Evolutionary conservation across 2,329 filamentous ascomycete genomes (phyloP), one percentile per base, ranked within the genome.

Genomic region (Xylariaceae sp.): DNA sequence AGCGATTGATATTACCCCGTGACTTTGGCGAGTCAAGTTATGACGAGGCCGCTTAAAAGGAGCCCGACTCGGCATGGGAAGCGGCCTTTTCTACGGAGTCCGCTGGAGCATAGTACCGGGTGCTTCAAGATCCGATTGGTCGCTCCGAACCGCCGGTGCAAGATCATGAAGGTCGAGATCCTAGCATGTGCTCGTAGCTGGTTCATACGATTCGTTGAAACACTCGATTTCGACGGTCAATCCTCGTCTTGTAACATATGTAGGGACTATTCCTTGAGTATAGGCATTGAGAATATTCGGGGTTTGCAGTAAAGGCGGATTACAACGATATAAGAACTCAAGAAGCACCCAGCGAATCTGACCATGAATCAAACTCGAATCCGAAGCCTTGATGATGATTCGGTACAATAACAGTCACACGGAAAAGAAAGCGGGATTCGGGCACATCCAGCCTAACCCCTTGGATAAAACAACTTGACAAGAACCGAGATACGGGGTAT

Each of bases 401-500:
- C 67, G 79, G 55, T 88, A 78, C 70, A 86, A 86, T 67, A 71
- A 78, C 57, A 77, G 79, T 49, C 85, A 89, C 59, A 77, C 80
- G 44, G 85, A 83, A 78, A 74, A 1, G 86, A 90, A 71, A 87
- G 87, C 26, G 87, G 86, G 2, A 69, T 78, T 80, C 85, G 0
- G 77, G 76, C 40, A 74, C 80, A 2, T 58, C 85, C 86, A 0
- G 86, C 84, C 1, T 89, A 86, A 62, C 75, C 74, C 49, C 85
- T 83, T 0, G 87, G 88, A 1, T 87, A 92, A 68, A 87, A 91
- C 59, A 80, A 80, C 6, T 86, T 91, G 73, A 85, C 12, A 84
- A 82, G 0, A 84, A 81, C 0, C 2, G 78, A 74, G 30, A 81
- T 80, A 0, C 79, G 80, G 51, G 87, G 87, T 6, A 61, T 77